Percentiles rank a stretch among this genome's conserved stretches.
Conservation (phyloP, 768 basidiomycete genomes). For the Tylopilus sp. region DNA sequence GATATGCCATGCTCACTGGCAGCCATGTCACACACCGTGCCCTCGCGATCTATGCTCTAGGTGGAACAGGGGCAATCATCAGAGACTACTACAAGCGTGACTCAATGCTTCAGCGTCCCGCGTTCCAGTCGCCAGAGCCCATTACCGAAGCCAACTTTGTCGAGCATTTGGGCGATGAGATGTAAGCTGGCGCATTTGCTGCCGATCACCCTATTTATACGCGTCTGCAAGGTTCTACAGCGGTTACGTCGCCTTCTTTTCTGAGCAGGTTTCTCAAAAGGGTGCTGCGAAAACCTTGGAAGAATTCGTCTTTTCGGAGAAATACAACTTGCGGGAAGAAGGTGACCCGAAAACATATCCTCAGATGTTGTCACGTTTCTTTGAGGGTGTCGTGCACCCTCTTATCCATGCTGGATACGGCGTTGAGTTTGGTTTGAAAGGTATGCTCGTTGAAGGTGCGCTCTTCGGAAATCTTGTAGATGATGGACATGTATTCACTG, state of each 20-base stretch:
- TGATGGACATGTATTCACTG: too few relatives aligned
- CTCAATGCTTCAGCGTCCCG: too few relatives aligned
- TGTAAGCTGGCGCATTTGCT: too few relatives aligned
- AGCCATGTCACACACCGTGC: conserved; percentile 32
- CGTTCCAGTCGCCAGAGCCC: too few relatives aligned
- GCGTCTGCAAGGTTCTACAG: conserved; percentile 21
- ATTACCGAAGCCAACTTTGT: too few relatives aligned
- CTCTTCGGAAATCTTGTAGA: too few relatives aligned
- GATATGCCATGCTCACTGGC: not conserved
- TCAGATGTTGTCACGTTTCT: conserved; percentile 51
- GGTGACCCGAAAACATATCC: conserved; percentile 31
- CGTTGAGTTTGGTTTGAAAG: conserved; percentile 58
- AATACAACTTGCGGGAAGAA: conserved; percentile 22
- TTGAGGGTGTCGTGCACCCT: conserved; percentile 52
- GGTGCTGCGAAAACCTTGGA: conserved; percentile 19
- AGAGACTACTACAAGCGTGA: conserved; percentile 22
- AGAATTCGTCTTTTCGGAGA: conserved; percentile 30
- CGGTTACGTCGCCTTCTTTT: conserved; percentile 28
- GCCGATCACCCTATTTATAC: not conserved
- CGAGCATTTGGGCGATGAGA: too few relatives aligned
- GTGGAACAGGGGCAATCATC: conserved; percentile 23
- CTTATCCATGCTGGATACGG: conserved; percentile 63
- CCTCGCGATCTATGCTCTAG: conserved; percentile 28
- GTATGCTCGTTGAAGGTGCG: conserved; percentile 62
- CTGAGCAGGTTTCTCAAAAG: conserved; percentile 11